These are phyloP conservation scores for Quercus alba DNA, from an alignment of 306 rosid genomes.

Conservation along the genomic window DNA sequence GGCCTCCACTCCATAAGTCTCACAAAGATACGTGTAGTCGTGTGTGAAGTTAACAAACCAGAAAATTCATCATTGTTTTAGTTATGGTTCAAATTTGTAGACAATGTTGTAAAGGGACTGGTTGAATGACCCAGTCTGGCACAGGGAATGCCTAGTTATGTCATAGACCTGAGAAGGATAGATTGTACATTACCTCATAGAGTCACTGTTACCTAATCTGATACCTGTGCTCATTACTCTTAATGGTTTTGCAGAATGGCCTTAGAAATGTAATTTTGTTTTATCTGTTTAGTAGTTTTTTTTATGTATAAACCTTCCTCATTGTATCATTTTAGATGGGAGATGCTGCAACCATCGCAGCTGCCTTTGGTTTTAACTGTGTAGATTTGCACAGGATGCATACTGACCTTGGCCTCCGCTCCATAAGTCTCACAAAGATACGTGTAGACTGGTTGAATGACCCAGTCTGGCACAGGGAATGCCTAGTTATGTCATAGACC, in stretches of 20 bases:
- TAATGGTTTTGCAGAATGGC: neutral
- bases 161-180: neutral
- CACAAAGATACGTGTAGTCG: neutral
- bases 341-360: slow-evolving; percentile 85
- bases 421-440: neutral
- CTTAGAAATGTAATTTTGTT: slow-evolving; percentile 4
- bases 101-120: neutral
- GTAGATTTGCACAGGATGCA: neutral
- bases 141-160: neutral
- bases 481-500: neutral
- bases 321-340: slow-evolving; percentile 54
- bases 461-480: neutral
- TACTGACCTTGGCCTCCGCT: neutral
- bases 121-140: neutral
- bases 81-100: neutral
- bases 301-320: neutral
- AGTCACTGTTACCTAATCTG: too few species aligned
- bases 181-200: neutral
- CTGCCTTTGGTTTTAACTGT: slow-evolving; percentile 56
- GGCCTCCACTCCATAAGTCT: neutral
- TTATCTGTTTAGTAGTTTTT: neutral
- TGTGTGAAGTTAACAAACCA: neutral
- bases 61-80: neutral
- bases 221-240: neutral
- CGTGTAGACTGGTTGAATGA: neutral